Evolutionary conservation across 805 yeast genomes (phyloP), one percentile per base, ranked within the genome.

Genomic region (Lipomyces spencermartinsiae): DNA sequence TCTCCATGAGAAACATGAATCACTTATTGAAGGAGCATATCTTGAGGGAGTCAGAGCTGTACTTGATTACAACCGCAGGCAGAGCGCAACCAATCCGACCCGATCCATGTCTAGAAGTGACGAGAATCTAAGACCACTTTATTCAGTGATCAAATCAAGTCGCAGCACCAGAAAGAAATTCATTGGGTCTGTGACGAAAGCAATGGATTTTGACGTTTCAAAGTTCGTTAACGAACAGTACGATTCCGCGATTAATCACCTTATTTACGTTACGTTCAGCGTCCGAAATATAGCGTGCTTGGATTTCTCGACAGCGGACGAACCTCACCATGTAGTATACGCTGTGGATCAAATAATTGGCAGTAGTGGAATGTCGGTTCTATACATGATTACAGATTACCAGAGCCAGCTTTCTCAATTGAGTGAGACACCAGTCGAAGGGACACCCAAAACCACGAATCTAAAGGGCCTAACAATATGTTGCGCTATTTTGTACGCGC

Each of bases 1-100:
- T 8, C 73, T 92, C 2, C 86, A 84, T 72, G 88, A 85, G 25
- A 89, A 87, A 68, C 87, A 90, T 74, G 94, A 90, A 75, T 85
- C 92, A 1, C 81, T 92, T 74, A 84, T 91, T 29, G 93, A 89
- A 59, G 78, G 87, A 6, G 83, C 87, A 62, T 87, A 91, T 71
- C 76, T 82, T 1, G 90, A 87, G 65, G 95, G 94, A 0, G 74
- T 91, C 6, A 84, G 78, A 63, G 68, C 81, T 31, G 91, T 92
- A 0, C 82, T 84, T 1, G 74, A 77, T 0, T 88, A 86, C 74
- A 73, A 84, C 53, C 71, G 74, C 34, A 72, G 73, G 22, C 58
- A 78, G 0, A 68, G 80, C 0, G 54, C 66, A 2, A 74, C 76
- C 4, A 66, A 80, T 3, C 72, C 77, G 35, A 69, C 51, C 6